Base-by-base conservation (phyloP, 805 yeast species). In the Pichia scutulata region DNA sequence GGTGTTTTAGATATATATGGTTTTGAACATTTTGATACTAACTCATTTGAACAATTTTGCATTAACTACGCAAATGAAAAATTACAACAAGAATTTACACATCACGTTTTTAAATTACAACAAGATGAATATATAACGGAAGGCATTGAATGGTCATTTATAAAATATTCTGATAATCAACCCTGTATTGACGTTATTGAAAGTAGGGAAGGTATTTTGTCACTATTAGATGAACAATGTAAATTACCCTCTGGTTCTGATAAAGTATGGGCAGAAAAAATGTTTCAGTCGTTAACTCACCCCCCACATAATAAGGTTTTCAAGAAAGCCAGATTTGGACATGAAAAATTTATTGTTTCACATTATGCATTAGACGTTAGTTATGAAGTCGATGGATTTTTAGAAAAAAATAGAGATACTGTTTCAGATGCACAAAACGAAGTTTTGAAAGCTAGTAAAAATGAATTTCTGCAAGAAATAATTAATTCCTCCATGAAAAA, bases 1-100 rank as follows among this genome's bases (percentile, higher is more conserved):
- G 99, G 99, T 65, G 98, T 92, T 25, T 76, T 92, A 60, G 99
- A 92, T 82, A 92, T 92, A 58, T 92, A 92, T 64, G 99, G 99
- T 16, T 92, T 92, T 66, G 99, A 92, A 68, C 97, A 92, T 68
- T 92, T 92, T 66, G 89, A 89, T 57, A 81, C 78, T 61, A 92
- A 92, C 70, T 89, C 97, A 7, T 92, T 92, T 63, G 99, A 92
- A 70, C 99, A 92, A 69, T 92, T 92, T 69, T 92, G 99, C 72
- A 90, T 90, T 69, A 90, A 90, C 67, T 90, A 90, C 66, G 97
- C 97, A 43, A 90, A 90, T 69, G 99, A 92, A 72, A 92, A 92
- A 70, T 76, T 92, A 60, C 98, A 92, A 69, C 98, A 92, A 69
- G 97, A 92, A 66, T 92, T 92, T 69, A 92, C 92, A 60, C 97